Evolutionary conservation across 192 early-diverging fungal species (phyloP).

Genomic region (Umbelopsis sp.): DNA sequence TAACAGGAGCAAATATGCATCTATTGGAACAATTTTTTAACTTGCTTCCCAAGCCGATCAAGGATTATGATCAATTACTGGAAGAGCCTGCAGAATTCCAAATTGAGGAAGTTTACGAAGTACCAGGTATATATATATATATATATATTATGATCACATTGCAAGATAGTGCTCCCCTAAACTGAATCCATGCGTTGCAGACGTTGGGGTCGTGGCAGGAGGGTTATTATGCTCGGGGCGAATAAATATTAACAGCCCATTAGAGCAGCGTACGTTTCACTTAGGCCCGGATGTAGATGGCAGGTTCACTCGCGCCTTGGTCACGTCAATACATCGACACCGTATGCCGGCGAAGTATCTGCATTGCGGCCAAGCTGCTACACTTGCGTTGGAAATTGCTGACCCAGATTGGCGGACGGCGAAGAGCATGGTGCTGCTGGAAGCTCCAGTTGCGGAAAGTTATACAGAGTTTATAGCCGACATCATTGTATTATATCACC

Average conservation of each 20-base stretch:
- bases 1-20: conserved; percentile 74
- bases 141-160: too few species aligned
- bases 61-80: conserved; percentile 34
- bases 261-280: conserved; percentile 37
- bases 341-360: conserved; percentile 72
- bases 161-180: not conserved
- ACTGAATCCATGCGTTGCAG: conserved; percentile 35
- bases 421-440: conserved; percentile 62
- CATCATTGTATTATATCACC: conserved; percentile 62
- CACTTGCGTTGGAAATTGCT: conserved; percentile 64
- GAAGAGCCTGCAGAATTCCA: conserved; percentile 68
- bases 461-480: conserved; percentile 69
- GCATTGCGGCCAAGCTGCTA: conserved; percentile 74
- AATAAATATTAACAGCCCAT: conserved; percentile 43
- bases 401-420: conserved; percentile 30
- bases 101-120: conserved; percentile 79
- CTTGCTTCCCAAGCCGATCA: conserved; percentile 66
- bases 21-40: conserved; percentile 70
- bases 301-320: conserved; percentile 63
- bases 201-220: conserved; percentile 66
- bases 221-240: conserved; percentile 60
- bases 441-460: conserved; percentile 42
- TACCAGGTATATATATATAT: conserved; percentile 62
- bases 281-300: conserved; percentile 72
- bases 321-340: conserved; percentile 83